Evolutionary conservation across 2,329 filamentous ascomycete species (phyloP).

Genomic region (Claviceps purpurea): DNA sequence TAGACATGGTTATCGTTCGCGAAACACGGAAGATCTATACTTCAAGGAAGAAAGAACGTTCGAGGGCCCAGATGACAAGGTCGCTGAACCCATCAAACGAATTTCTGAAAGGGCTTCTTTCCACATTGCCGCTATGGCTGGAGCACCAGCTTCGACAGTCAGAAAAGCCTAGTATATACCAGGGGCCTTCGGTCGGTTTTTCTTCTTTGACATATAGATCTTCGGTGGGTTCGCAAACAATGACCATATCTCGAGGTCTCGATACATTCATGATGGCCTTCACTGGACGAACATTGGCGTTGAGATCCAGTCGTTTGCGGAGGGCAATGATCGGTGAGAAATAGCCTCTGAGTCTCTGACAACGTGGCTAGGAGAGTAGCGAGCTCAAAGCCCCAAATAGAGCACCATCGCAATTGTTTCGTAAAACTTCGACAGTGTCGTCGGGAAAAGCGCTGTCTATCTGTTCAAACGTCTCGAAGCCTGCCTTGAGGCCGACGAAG

Average conservation of each 20-base stretch:
- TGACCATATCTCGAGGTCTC: conserved; percentile 84
- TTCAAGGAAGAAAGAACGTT: too few relatives aligned
- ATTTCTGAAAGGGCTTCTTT: conserved; percentile 76
- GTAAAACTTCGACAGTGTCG: conserved; percentile 77
- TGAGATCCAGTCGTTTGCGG: conserved; percentile 86
- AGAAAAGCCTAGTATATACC: conserved; percentile 46
- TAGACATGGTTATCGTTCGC: too few relatives aligned
- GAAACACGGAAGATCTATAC: too few relatives aligned
- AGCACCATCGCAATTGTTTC: conserved; percentile 85
- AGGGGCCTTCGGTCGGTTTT: conserved; percentile 55
- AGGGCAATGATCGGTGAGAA: conserved; percentile 93
- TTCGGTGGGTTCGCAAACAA: conserved; percentile 84
- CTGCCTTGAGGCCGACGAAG: conserved; percentile 85
- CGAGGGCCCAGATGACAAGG: too few relatives aligned
- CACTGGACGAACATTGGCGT: conserved; percentile 94
- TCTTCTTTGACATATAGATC: conserved; percentile 98
- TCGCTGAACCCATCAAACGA: conserved; percentile 95
- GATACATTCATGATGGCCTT: conserved; percentile 59
- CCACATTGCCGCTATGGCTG: conserved; percentile 85
- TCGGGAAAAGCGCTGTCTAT: conserved; percentile 83
- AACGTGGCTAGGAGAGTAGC: conserved; percentile 62
- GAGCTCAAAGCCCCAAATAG: conserved; percentile 84
- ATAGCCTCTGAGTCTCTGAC: conserved; percentile 63
- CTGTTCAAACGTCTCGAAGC: conserved; percentile 85
- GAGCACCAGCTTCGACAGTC: conserved; percentile 67